phyloP scores from a whole-genome alignment of 176 grass and related monocot species.

The Triticum dicoccoides region DNA sequence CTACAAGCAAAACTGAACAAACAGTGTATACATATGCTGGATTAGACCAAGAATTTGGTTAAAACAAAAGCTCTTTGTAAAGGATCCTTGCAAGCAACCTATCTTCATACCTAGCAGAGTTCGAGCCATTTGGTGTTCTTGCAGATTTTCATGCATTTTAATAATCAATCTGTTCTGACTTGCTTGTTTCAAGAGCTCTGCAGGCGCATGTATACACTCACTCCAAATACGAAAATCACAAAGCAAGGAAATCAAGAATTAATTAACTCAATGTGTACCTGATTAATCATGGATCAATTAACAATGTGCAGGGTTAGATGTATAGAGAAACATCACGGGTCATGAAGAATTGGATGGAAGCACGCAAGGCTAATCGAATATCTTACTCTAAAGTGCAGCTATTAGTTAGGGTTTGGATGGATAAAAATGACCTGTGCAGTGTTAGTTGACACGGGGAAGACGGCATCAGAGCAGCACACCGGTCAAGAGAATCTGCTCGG shows the following conservation, averaged over 20 bases:
- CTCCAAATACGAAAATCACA: neutral
- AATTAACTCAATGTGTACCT: neutral
- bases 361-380: too few species aligned
- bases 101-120: neutral
- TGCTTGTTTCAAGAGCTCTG: neutral
- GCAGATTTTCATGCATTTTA: neutral
- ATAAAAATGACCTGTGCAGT: too few species aligned
- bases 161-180: neutral
- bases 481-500: too few species aligned
- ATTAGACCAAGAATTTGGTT: neutral
- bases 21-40: neutral
- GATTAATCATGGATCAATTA: neutral
- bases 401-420: too few species aligned
- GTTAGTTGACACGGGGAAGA: too few species aligned
- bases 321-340: too few species aligned
- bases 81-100: neutral
- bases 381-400: too few species aligned
- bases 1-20: neutral
- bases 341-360: too few species aligned
- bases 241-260: neutral
- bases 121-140: neutral
- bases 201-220: neutral
- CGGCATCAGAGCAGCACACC: too few species aligned
- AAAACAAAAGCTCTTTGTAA: neutral
- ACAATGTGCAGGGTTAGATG: neutral